A percentile compares a stretch with the other conserved stretches of the same genome.
These are phyloP conservation scores for Chytriomyces hyalinus DNA, from an alignment of 192 early-diverging fungal genomes.

Conservation along the genomic window DNA sequence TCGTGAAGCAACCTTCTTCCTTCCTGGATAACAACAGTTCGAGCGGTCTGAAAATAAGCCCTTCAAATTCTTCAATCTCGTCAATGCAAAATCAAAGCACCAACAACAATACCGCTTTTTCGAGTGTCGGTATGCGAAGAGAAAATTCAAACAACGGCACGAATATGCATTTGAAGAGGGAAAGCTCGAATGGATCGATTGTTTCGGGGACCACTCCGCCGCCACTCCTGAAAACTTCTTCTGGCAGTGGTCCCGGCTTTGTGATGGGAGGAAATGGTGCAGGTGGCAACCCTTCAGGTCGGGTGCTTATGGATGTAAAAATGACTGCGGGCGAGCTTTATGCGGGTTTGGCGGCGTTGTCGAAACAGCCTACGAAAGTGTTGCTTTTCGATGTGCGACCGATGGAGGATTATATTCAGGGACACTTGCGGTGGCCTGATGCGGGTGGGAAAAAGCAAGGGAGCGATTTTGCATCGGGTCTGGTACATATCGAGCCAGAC, in stretches of 20 bases:
- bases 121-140: too few relatives aligned
- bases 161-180: neutral
- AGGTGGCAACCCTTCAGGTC: neutral
- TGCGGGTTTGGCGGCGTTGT: slow-evolving; percentile 26
- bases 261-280: slow-evolving; percentile 6
- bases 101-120: too few relatives aligned
- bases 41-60: neutral
- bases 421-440: slow-evolving; percentile 68
- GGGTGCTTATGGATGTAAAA: neutral
- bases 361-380: slow-evolving; percentile 30
- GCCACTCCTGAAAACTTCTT: neutral
- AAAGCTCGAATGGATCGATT: neutral
- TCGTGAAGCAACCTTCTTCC: slow-evolving; percentile 8
- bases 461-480: slow-evolving; percentile 30
- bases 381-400: slow-evolving; percentile 81
- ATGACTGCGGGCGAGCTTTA: slow-evolving; percentile 33
- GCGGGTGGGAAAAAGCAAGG: neutral
- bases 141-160: neutral
- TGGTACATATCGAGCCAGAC: slow-evolving; percentile 79
- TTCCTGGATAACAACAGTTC: neutral
- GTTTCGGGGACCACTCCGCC: neutral
- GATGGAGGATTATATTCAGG: slow-evolving; percentile 68
- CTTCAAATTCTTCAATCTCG: neutral
- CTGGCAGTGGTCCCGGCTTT: neutral
- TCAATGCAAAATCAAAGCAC: neutral